Percentiles rank a stretch among this genome's conserved stretches.
Conservation (phyloP, 495 filamentous ascomycete species). For the Barbatosphaeria neglecta region DNA sequence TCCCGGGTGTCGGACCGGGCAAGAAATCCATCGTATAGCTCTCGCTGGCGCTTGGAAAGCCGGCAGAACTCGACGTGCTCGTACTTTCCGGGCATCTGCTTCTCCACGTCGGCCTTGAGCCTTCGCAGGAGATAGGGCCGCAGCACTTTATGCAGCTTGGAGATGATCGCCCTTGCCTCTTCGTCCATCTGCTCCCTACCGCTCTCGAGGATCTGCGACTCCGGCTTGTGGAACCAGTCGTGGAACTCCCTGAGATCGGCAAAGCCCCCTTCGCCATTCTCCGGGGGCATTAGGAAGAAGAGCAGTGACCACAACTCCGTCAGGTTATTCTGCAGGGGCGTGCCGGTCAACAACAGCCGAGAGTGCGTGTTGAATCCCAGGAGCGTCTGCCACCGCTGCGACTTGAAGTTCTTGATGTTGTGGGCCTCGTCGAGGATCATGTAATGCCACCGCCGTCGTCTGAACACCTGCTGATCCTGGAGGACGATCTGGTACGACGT, state of each 20-base stretch:
- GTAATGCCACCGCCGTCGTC: slow-evolving; percentile 90
- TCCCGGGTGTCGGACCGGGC: slow-evolving; percentile 82
- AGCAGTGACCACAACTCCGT: slow-evolving; percentile 95
- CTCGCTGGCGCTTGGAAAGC: slow-evolving; percentile 86
- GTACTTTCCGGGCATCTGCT: slow-evolving; percentile 97
- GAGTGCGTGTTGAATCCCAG: slow-evolving; percentile 83
- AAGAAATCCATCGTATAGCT: slow-evolving; percentile 94
- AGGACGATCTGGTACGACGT: slow-evolving; percentile 95
- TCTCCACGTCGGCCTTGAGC: slow-evolving; percentile 95
- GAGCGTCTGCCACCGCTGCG: slow-evolving; percentile 89
- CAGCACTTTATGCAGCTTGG: slow-evolving; percentile 84
- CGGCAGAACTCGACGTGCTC: slow-evolving; percentile 94
- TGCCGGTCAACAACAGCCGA: slow-evolving; percentile 83
- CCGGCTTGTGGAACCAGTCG: slow-evolving; percentile 83
- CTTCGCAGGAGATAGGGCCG: slow-evolving; percentile 86
- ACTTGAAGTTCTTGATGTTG: slow-evolving; percentile 99
- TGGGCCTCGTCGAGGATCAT: slow-evolving; percentile 98
- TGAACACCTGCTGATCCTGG: slow-evolving; percentile 86
- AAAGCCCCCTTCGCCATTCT: slow-evolving; percentile 76
- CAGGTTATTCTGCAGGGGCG: slow-evolving; percentile 92
- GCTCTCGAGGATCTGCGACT: slow-evolving; percentile 90
- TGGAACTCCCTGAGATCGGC: slow-evolving; percentile 86
- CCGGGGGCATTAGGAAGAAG: slow-evolving; percentile 89
- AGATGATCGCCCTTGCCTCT: slow-evolving; percentile 76
- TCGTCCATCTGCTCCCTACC: slow-evolving; percentile 88